Percentiles rank a stretch among this genome's conserved stretches.
These are phyloP conservation scores for Trichocladium antarcticum DNA, from an alignment of 495 filamentous ascomycete genomes.

Conservation along the genomic window DNA sequence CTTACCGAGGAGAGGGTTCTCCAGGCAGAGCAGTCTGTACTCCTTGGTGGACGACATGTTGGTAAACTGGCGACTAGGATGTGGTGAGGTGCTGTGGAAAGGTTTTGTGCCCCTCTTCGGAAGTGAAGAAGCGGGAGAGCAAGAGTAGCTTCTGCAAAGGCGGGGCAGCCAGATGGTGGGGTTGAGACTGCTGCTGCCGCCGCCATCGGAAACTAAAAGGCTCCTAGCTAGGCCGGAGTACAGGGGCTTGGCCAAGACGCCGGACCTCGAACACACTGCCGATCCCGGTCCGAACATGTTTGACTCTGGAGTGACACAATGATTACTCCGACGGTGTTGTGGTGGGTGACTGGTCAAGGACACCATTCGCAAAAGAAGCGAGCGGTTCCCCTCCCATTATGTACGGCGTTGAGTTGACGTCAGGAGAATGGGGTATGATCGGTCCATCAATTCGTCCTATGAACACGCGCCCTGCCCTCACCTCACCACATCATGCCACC, in stretches of 20 bases:
- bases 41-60: slow-evolving; percentile 62
- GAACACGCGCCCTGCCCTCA: not conserved
- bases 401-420: slow-evolving; percentile 1
- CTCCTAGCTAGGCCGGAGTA: not conserved
- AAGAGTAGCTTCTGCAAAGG: slow-evolving; percentile 7
- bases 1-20: slow-evolving; percentile 91
- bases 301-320: not conserved
- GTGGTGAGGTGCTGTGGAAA: slow-evolving; percentile 11
- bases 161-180: slow-evolving; percentile 16
- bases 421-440: not conserved
- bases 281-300: slow-evolving; percentile 15
- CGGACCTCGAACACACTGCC: slow-evolving; percentile 2
- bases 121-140: not conserved
- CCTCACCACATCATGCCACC: not conserved
- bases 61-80: slow-evolving; percentile 12
- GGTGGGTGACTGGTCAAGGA: not conserved
- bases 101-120: slow-evolving; percentile 14
- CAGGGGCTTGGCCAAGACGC: slow-evolving; percentile 13
- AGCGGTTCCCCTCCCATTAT: too few relatives aligned
- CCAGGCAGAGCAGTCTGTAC: slow-evolving; percentile 78
- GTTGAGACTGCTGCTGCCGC: slow-evolving; percentile 15
- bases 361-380: too few relatives aligned
- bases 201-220: too few relatives aligned
- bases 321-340: too few relatives aligned
- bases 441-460: not conserved